phyloP scores from a whole-genome alignment of 768 basidiomycete species.

The Lactarius vividus region DNA sequence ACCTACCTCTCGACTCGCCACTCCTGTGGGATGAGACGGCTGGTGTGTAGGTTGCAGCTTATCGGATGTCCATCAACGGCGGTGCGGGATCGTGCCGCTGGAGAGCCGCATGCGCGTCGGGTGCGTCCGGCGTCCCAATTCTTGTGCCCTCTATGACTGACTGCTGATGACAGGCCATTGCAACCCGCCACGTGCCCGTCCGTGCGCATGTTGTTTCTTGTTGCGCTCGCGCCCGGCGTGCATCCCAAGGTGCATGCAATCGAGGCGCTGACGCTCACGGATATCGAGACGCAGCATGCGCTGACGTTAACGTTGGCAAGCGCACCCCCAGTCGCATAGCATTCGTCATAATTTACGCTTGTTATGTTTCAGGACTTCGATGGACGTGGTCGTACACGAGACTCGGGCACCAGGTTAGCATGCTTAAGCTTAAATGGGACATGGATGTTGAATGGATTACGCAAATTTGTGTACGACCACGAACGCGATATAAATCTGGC shows the following conservation, averaged over 20 bases:
- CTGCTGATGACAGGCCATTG: constrained; percentile 52
- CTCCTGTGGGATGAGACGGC: constrained; percentile 59
- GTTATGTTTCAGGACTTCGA: constrained; percentile 51
- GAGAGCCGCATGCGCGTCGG: constrained; percentile 79
- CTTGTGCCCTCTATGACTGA: no score
- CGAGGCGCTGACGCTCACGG: constrained; percentile 67
- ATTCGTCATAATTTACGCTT: background rate
- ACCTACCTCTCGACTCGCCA: constrained; percentile 37
- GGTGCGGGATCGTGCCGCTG: constrained; percentile 76
- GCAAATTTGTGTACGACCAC: no score
- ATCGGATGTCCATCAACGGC: constrained; percentile 71
- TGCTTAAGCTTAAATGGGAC: no score
- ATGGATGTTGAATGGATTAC: no score
- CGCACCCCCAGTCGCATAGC: background rate
- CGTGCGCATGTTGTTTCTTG: constrained; percentile 80
- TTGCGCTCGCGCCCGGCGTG: constrained; percentile 76
- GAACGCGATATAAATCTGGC: no score
- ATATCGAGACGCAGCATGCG: constrained; percentile 67
- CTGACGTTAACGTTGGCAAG: constrained; percentile 66
- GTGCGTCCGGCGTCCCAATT: no score
- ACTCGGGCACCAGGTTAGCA: background rate
- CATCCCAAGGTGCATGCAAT: no score
- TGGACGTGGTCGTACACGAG: constrained; percentile 42
- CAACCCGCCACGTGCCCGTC: constrained; percentile 82
- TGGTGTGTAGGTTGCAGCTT: constrained; percentile 74